phyloP scores from a whole-genome alignment of 2,329 filamentous ascomycete genomes.

The Gremmenia infestans region DNA sequence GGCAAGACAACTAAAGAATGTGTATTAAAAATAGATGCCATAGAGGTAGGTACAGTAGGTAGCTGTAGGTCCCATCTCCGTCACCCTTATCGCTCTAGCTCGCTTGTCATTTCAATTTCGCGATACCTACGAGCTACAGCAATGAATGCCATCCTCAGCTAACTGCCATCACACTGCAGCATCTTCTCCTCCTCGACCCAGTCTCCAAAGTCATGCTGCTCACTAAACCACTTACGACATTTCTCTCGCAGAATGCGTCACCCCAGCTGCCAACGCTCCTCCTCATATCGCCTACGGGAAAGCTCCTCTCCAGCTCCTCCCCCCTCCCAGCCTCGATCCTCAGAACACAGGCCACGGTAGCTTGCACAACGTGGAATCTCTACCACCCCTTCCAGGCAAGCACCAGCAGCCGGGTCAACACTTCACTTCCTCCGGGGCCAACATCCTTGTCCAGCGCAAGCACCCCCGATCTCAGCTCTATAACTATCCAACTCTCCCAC shows the following conservation, averaged over 20 bases:
- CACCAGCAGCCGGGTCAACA: slow-evolving; percentile 14
- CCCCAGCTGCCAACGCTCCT: slow-evolving; percentile 54
- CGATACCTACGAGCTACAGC: not conserved
- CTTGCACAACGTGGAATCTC: slow-evolving; percentile 55
- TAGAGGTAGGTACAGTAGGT: not conserved
- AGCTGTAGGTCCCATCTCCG: too few relatives aligned
- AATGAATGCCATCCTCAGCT: not conserved
- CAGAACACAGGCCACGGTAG: slow-evolving; percentile 59
- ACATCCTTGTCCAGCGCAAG: slow-evolving; percentile 16
- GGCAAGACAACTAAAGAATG: not conserved
- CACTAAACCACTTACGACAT: slow-evolving; percentile 58
- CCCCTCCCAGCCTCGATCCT: slow-evolving; percentile 50
- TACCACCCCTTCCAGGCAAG: slow-evolving; percentile 43
- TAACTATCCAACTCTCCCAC: slow-evolving; percentile 47
- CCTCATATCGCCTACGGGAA: slow-evolving; percentile 55
- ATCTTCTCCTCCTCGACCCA: slow-evolving; percentile 6
- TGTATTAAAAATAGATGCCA: not conserved
- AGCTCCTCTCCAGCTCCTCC: slow-evolving; percentile 59
- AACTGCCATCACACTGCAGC: slow-evolving; percentile 16
- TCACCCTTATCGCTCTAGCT: not conserved
- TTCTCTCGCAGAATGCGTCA: slow-evolving; percentile 53
- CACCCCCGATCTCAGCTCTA: slow-evolving; percentile 21
- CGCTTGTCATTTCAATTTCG: not conserved
- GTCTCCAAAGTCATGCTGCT: slow-evolving; percentile 44
- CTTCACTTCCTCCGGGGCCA: slow-evolving; percentile 34